Conservation (phyloP, 2,329 filamentous ascomycete species). For the Paecilomyces formosus region DNA sequence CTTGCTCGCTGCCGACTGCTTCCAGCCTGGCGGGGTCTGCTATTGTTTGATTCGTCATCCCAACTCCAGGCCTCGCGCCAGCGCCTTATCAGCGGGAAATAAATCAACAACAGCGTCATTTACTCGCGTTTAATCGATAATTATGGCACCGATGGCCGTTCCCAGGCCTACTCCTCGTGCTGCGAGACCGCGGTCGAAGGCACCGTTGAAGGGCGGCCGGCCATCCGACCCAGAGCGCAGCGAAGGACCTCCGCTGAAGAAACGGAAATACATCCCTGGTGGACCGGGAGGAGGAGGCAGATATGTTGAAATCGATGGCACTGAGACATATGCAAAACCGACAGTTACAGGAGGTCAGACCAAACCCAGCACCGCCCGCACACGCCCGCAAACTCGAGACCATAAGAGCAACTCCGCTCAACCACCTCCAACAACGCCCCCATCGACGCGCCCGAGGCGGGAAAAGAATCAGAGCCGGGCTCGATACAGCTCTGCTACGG, state of each 20-base stretch:
- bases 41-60: not conserved
- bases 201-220: conserved; percentile 22
- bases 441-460: conserved; percentile 32
- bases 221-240: conserved; percentile 19
- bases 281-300: conserved; percentile 79
- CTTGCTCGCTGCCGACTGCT: not conserved
- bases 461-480: conserved; percentile 46
- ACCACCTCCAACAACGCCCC: conserved; percentile 26
- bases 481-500: conserved; percentile 73
- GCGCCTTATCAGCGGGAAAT: not conserved
- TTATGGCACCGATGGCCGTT: conserved; percentile 26
- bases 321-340: conserved; percentile 50
- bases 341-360: conserved; percentile 42
- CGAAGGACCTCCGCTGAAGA: conserved; percentile 60
- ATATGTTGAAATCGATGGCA: conserved; percentile 67
- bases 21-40: not conserved
- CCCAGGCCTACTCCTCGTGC: conserved; percentile 15
- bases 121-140: not conserved
- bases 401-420: conserved; percentile 27
- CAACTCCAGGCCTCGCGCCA: not conserved
- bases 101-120: not conserved
- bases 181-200: conserved; percentile 22
- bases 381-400: conserved; percentile 43
- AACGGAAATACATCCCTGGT: conserved; percentile 73
- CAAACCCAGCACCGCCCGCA: conserved; percentile 42